Evolutionary conservation across 164 flowering plant species (phyloP).

Genomic region (Aristolochia contorta): DNA sequence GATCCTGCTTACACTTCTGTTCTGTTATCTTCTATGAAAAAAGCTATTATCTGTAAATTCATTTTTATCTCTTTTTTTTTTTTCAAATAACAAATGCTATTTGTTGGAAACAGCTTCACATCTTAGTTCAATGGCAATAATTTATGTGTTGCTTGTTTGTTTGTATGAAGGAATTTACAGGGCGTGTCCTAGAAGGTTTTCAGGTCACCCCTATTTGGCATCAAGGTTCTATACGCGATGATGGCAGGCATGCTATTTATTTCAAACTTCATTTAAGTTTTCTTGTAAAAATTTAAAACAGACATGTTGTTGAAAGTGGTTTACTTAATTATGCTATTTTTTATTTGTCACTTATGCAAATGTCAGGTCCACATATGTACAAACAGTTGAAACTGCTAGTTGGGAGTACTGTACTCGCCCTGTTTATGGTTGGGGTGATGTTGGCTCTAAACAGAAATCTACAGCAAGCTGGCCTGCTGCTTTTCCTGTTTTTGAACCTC

Average conservation of each 20-base stretch:
- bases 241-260: conserved; percentile 58
- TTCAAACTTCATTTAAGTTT: conserved; percentile 1
- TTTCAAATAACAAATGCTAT: no score
- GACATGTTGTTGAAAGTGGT: no score
- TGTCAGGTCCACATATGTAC: conserved; percentile 39
- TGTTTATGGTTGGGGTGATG: conserved; percentile 92
- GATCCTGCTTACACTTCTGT: no score
- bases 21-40: no score
- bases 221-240: conserved; percentile 84
- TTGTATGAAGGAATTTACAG: conserved; percentile 53
- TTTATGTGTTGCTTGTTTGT: background rate
- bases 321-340: no score
- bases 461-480: conserved; percentile 99
- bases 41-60: no score
- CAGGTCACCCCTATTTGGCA: conserved; percentile 94
- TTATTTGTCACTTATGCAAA: conserved; percentile 6
- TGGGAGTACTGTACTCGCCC: conserved; percentile 94
- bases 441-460: conserved; percentile 66
- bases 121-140: background rate
- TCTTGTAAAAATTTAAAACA: background rate
- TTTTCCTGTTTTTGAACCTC: conserved; percentile 97
- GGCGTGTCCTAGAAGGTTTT: conserved; percentile 70
- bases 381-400: conserved; percentile 71
- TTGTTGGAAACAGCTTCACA: background rate
- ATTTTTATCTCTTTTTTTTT: no score